These are phyloP conservation scores for Ramalina intermedia DNA, from an alignment of 495 filamentous ascomycete species.

Conservation along the genomic window DNA sequence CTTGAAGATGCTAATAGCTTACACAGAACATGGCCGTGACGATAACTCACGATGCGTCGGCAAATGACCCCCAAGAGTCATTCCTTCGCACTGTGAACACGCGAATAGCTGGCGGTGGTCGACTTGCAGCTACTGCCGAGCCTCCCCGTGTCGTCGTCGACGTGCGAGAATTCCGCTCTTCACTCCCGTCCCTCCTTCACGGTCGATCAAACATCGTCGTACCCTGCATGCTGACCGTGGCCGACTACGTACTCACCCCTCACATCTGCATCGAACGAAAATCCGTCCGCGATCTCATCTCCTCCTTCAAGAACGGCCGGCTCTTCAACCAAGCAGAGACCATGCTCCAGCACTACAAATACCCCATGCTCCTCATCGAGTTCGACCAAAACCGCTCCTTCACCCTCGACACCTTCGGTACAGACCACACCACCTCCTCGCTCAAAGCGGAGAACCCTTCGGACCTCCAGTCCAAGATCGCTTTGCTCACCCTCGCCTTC, in stretches of 20 bases:
- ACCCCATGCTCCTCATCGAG: conserved; percentile 85
- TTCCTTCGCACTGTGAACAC: conserved; percentile 95
- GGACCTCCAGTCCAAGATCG: conserved; percentile 83
- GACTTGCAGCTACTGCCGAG: conserved; percentile 71
- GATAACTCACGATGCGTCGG: conserved; percentile 55
- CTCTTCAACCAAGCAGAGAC: conserved; percentile 86
- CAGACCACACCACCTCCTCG: conserved; percentile 49
- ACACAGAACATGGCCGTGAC: conserved; percentile 68
- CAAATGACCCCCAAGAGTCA: conserved; percentile 75
- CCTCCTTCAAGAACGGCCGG: conserved; percentile 78
- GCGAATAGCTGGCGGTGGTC: conserved; percentile 85
- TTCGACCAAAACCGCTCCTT: conserved; percentile 97
- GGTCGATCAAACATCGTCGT: conserved; percentile 72
- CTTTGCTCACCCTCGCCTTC: conserved; percentile 85
- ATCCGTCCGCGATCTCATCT: conserved; percentile 77
- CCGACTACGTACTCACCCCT: conserved; percentile 88
- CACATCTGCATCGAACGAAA: conserved; percentile 90
- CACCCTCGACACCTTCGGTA: conserved; percentile 84
- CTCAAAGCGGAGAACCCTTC: conserved; percentile 39
- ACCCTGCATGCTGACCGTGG: conserved; percentile 90
- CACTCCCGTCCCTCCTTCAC: conserved; percentile 80
- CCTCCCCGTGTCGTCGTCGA: conserved; percentile 93
- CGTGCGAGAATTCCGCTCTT: conserved; percentile 88
- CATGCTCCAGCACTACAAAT: conserved; percentile 87
- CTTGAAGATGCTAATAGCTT: conserved; percentile 3